Percentiles rank a stretch among this genome's conserved stretches.
Evolutionary conservation across 202 grass and related monocot species (phyloP).

Genomic region (Digitaria exilis): DNA sequence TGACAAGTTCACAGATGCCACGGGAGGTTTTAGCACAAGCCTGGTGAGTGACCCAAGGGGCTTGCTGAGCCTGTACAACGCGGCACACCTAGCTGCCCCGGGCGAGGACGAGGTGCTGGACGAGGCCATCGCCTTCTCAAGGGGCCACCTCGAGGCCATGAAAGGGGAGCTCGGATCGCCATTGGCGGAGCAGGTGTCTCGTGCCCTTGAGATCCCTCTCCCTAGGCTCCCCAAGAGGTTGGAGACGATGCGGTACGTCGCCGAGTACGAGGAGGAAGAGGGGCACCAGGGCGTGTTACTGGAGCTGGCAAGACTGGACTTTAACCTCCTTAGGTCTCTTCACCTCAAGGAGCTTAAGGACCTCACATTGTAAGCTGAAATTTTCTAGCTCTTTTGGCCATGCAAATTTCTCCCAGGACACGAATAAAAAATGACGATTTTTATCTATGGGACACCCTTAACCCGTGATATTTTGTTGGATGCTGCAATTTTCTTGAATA

Average conservation of each 20-base stretch:
- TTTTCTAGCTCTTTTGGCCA: neutral
- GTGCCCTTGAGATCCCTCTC: conserved; percentile 34
- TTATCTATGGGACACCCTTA: too few species aligned
- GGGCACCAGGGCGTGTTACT: neutral
- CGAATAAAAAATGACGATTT: too few species aligned
- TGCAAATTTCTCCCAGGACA: neutral
- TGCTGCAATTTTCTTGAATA: neutral
- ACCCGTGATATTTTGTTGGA: too few species aligned
- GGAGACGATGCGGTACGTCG: conserved; percentile 34
- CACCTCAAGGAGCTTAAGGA: conserved; percentile 49
- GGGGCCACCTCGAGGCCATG: too few species aligned
- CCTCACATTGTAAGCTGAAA: conserved; percentile 16
- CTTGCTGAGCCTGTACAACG: too few species aligned
- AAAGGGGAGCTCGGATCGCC: conserved; percentile 2
- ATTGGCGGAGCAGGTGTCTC: conserved; percentile 17
- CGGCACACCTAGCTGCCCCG: too few species aligned
- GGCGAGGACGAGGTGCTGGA: too few species aligned
- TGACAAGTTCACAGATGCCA: too few species aligned
- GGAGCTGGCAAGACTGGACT: conserved; percentile 48
- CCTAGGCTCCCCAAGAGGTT: conserved; percentile 7
- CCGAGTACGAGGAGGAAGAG: conserved; percentile 35
- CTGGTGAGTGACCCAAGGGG: too few species aligned
- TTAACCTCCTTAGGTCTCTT: conserved; percentile 37
- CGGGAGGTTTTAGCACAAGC: too few species aligned
- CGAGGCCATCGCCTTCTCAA: too few species aligned